Conservation (phyloP, 768 basidiomycete species). For the Exidia glandulosa region DNA sequence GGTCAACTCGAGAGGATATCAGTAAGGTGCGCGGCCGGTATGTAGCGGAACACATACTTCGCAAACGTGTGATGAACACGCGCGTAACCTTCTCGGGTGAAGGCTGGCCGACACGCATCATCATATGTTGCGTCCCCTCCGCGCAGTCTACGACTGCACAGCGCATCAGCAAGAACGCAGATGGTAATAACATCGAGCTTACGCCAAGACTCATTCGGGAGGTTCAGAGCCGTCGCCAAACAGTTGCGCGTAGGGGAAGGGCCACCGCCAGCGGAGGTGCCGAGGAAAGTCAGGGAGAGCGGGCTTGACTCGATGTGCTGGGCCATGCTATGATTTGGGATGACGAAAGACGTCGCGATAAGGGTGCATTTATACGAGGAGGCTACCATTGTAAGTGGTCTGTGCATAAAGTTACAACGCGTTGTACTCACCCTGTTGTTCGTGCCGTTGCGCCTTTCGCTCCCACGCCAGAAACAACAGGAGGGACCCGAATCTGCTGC, state of each 20-base stretch:
- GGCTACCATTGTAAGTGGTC: too few relatives aligned
- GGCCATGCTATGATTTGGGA: too few relatives aligned
- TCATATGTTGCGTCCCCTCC: slow-evolving; percentile 67
- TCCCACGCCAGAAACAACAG: too few relatives aligned
- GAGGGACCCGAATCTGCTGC: too few relatives aligned
- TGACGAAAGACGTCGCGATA: too few relatives aligned
- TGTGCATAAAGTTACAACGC: too few relatives aligned
- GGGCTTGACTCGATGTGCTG: too few relatives aligned
- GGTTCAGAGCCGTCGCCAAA: slow-evolving; percentile 40
- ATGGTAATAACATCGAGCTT: slow-evolving; percentile 2
- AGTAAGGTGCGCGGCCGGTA: background rate
- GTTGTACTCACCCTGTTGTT: too few relatives aligned
- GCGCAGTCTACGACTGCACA: slow-evolving; percentile 70
- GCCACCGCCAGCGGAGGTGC: slow-evolving; percentile 69
- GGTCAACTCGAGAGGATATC: slow-evolving; percentile 36
- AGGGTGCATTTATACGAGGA: too few relatives aligned
- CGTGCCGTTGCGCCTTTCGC: too few relatives aligned
- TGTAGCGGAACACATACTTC: slow-evolving; percentile 35
- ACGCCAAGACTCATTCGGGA: slow-evolving; percentile 47
- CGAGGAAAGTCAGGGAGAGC: slow-evolving; percentile 57
- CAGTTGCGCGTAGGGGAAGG: slow-evolving; percentile 56
- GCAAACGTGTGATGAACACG: slow-evolving; percentile 81
- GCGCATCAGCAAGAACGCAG: background rate
- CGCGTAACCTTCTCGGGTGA: slow-evolving; percentile 39
- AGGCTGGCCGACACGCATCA: slow-evolving; percentile 39